A percentile compares a stretch with the other conserved stretches of the same genome.
These are phyloP conservation scores for Rhizopogon sp. DNA, from an alignment of 768 basidiomycete species.

Conservation along the genomic window DNA sequence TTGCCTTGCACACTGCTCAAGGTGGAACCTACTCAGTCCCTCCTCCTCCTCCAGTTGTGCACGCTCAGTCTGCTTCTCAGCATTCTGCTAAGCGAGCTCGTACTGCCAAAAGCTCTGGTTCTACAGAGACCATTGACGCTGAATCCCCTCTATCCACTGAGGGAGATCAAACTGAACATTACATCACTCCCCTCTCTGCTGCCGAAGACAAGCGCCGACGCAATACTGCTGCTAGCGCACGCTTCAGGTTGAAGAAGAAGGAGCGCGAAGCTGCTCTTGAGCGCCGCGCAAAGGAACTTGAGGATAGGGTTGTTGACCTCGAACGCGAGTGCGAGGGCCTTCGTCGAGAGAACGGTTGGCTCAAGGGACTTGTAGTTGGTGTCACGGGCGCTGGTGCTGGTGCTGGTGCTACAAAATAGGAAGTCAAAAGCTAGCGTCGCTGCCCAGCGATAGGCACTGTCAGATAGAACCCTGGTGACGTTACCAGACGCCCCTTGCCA, in stretches of 20 bases:
- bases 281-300: slow-evolving; percentile 78
- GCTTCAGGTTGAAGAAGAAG: slow-evolving; percentile 95
- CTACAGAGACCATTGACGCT: slow-evolving; percentile 12
- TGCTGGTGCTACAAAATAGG: background rate
- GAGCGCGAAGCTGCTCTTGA: slow-evolving; percentile 90
- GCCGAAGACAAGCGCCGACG: slow-evolving; percentile 90
- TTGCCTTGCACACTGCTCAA: slow-evolving; percentile 52
- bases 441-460: background rate
- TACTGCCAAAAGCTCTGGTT: slow-evolving; percentile 45
- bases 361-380: slow-evolving; percentile 86
- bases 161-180: slow-evolving; percentile 15
- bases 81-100: slow-evolving; percentile 51
- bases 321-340: slow-evolving; percentile 90
- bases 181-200: slow-evolving; percentile 35
- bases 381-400: slow-evolving; percentile 65
- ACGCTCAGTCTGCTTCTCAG: slow-evolving; percentile 16
- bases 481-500: background rate
- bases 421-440: background rate
- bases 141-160: slow-evolving; percentile 25
- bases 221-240: slow-evolving; percentile 90
- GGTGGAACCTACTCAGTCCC: slow-evolving; percentile 16
- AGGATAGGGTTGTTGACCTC: slow-evolving; percentile 70
- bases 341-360: slow-evolving; percentile 87
- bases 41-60: slow-evolving; percentile 11
- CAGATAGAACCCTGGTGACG: background rate